Conservation (phyloP, 2,329 filamentous ascomycete species). For the Aplosporella prunicola region DNA sequence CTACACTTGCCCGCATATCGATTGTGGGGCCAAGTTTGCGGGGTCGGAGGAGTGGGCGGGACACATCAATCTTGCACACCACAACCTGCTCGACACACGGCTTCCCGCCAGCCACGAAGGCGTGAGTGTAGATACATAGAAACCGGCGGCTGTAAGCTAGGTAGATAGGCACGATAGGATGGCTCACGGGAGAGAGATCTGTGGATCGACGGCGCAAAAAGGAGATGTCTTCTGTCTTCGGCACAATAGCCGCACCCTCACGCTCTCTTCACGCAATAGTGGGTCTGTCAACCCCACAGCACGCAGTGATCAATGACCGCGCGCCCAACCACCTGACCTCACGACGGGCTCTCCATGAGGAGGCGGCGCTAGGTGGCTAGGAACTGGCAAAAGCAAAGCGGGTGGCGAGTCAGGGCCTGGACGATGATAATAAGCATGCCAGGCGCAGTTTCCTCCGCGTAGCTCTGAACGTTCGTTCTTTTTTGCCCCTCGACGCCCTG, state of each 20-base stretch:
- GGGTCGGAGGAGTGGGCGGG: conserved; percentile 16
- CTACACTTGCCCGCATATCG: conserved; percentile 17
- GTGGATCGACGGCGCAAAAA: background rate
- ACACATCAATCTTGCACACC: conserved; percentile 18
- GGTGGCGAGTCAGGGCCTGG: conserved; percentile 1
- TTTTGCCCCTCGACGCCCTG: no score
- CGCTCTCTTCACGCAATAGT: conserved; percentile 5
- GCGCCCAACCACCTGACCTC: conserved; percentile 6
- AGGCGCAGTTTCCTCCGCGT: no score
- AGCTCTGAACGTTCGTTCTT: no score
- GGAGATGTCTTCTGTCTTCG: background rate
- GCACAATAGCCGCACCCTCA: no score
- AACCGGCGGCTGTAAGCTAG: no score
- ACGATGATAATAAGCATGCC: no score
- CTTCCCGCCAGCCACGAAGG: background rate
- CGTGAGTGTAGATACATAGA: background rate
- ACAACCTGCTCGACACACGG: conserved; percentile 15
- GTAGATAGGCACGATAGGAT: background rate
- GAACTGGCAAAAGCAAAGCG: conserved; percentile 5
- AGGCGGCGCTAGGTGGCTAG: background rate
- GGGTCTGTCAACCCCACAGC: conserved; percentile 9
- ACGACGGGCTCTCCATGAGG: conserved; percentile 3
- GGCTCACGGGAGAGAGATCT: background rate
- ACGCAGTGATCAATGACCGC: background rate
- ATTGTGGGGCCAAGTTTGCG: conserved; percentile 16